Evolutionary conservation across 805 yeast species (phyloP), one percentile per base, ranked within the genome.

Genomic region (Cyberlindnera samutprakarnensis): DNA sequence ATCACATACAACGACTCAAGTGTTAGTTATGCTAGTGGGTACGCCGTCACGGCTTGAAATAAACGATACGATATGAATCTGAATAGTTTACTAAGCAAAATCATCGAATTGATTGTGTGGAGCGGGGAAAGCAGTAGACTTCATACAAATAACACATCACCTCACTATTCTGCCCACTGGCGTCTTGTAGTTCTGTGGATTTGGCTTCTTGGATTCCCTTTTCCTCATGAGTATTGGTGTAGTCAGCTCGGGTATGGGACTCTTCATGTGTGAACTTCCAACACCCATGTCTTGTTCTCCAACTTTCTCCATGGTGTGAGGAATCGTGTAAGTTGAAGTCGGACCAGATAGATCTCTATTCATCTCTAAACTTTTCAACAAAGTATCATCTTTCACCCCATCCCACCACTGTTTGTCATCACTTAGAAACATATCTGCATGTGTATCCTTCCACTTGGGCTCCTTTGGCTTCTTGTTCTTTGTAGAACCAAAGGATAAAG

Each of bases 1-100:
- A 42, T 44, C 0, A 47, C 52, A 13, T 43, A 60, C 2, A 35
- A 46, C 18, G 95, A 87, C 26, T 77, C 82, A 41, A 82, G 94
- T 54, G 97, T 90, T n/a, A 82, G 94, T 37, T 90, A 90, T 56
- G 94, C 90, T 1, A 72, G 90, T 28, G 96, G 90, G 0, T 80
- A 72, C 48, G 54, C 53, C 4, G 19, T 36, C 10, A 31, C 42
- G 6, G 38, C 16, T 18, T 14, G 15, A 14, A 14, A 20, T 28
- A n/a, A 28, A 18, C 14, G 16, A 10, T 18, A 26, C 10, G 9
- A 17, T 26, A 16, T n/a, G 15, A 14, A 10, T 15, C 7, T 6
- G 12, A 19, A n/a, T n/a, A n/a, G 14, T 10, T 18, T 6, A 9
- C 6, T 8, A 18, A 27, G 15, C 13, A 10, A 5, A 8, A 18